Evolutionary conservation across 169 alveolate genomes (phyloP).

Genomic region (Babesia gibsoni): DNA sequence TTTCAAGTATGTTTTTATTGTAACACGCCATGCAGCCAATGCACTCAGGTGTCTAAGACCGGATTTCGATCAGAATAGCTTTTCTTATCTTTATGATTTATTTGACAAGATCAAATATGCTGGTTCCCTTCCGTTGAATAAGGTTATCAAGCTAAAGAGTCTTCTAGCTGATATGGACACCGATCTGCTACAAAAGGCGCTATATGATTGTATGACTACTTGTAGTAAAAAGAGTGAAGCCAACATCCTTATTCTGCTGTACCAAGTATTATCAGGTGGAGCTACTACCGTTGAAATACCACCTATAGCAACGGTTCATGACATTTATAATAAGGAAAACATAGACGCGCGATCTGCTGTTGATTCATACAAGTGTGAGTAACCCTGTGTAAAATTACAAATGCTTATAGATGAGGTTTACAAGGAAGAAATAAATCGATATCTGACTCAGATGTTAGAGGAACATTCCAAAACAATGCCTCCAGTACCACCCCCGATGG

Average conservation of each 20-base stretch:
- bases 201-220: background rate
- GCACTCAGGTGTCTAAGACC: background rate
- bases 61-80: background rate
- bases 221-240: conserved; percentile 2
- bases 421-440: conserved; percentile 19
- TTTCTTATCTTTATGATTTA: background rate
- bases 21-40: background rate
- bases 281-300: conserved; percentile 5
- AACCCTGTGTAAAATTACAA: background rate
- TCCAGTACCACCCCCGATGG: conserved; percentile 43
- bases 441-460: background rate
- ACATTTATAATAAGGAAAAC: conserved; percentile 11
- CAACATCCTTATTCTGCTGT: background rate
- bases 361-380: background rate
- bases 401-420: background rate
- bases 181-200: conserved; percentile 8
- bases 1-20: conserved; percentile 3
- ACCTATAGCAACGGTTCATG: conserved; percentile 24
- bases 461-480: conserved; percentile 19
- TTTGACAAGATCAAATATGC: background rate
- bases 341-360: background rate
- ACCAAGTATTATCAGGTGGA: background rate
- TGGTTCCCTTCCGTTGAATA: conserved; percentile 2
- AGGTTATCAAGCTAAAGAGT: background rate
- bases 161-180: background rate